These are phyloP conservation scores for Rhytidhysteron rufulum DNA, from an alignment of 2,329 filamentous ascomycete genomes.

Conservation along the genomic window DNA sequence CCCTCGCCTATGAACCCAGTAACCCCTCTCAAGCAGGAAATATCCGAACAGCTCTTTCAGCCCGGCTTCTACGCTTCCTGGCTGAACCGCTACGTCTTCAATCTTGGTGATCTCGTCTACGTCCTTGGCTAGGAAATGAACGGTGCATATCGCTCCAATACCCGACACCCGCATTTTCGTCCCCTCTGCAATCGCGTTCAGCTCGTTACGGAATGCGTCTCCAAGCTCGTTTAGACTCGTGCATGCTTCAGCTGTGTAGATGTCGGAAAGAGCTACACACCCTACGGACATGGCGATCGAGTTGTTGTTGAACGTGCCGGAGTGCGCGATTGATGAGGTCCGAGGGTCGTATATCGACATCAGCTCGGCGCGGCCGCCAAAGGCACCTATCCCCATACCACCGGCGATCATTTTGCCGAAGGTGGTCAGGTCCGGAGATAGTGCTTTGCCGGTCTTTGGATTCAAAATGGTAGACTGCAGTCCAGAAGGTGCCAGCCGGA, in stretches of 20 bases:
- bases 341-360: conserved; percentile 58
- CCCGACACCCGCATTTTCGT: conserved; percentile 37
- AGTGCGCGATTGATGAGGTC: conserved; percentile 43
- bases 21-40: conserved; percentile 35
- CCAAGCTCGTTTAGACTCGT: conserved; percentile 27
- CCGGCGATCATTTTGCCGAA: conserved; percentile 66
- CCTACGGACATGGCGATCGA: conserved; percentile 58
- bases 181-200: conserved; percentile 24
- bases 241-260: conserved; percentile 32
- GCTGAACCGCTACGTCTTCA: not conserved
- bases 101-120: not conserved
- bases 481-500: conserved; percentile 52
- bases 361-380: conserved; percentile 58
- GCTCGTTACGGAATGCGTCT: conserved; percentile 21
- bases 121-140: conserved; percentile 27
- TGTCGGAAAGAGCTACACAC: conserved; percentile 33
- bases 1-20: conserved; percentile 32
- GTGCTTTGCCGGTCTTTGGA: conserved; percentile 31
- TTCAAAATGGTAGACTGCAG: conserved; percentile 44
- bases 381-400: conserved; percentile 63
- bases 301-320: conserved; percentile 69
- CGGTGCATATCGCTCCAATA: conserved; percentile 31
- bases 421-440: conserved; percentile 52
- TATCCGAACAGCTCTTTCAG: conserved; percentile 34
- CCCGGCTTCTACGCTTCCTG: conserved; percentile 18